phyloP scores from a whole-genome alignment of 345 rosid genomes.

The Balakata baccata region DNA sequence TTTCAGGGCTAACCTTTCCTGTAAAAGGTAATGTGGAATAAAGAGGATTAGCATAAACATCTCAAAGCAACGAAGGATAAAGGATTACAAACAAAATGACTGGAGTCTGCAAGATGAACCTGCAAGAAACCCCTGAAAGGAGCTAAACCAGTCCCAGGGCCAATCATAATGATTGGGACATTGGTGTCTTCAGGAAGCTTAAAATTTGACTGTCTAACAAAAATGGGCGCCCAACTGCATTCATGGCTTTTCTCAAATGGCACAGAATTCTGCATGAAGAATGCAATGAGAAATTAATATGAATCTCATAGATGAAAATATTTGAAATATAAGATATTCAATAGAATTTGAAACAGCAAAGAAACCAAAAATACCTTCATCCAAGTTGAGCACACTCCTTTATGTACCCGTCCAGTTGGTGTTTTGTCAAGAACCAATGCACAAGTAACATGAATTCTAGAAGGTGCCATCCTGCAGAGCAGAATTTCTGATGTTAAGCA shows the following conservation, averaged over 20 bases:
- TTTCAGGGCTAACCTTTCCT: conserved; percentile 77
- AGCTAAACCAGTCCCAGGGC: conserved; percentile 97
- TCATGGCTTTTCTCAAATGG: conserved; percentile 60
- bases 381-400: conserved; percentile 97
- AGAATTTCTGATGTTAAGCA: conserved; percentile 17
- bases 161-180: conserved; percentile 88
- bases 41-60: neutral
- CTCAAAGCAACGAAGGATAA: neutral
- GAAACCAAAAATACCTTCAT: conserved; percentile 50
- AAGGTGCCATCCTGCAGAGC: conserved; percentile 55
- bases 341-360: neutral
- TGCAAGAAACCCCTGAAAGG: conserved; percentile 98
- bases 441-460: conserved; percentile 85
- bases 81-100: neutral
- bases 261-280: conserved; percentile 52
- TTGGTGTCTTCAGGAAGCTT: conserved; percentile 75
- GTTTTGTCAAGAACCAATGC: conserved; percentile 83
- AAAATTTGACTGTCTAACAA: conserved; percentile 87
- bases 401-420: conserved; percentile 80
- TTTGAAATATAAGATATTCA: neutral
- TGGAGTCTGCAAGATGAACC: conserved; percentile 32
- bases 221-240: conserved; percentile 85
- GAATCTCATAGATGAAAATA: neutral
- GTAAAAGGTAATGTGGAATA: conserved; percentile 13
- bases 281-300: neutral